Conservation (phyloP, 2,329 filamentous ascomycete genomes). For the Tolypocladium nubicola region DNA sequence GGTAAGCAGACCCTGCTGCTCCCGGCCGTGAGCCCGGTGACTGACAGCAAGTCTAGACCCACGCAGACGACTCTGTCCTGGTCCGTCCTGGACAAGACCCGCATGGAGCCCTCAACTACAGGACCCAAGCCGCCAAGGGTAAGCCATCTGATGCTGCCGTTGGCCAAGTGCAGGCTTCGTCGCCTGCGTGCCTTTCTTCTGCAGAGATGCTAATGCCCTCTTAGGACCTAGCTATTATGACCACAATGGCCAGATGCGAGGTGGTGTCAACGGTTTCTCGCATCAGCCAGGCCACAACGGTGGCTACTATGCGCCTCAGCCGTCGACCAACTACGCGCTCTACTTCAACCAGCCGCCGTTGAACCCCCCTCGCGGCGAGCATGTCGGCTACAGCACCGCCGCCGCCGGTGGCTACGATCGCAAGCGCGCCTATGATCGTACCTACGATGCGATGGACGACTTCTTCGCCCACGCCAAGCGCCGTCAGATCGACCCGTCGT, state of each 20-base stretch:
- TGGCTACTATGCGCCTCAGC: slow-evolving; percentile 49
- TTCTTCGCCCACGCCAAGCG: slow-evolving; percentile 93
- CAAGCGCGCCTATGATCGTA: slow-evolving; percentile 78
- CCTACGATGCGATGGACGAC: slow-evolving; percentile 82
- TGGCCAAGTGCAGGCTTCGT: neutral
- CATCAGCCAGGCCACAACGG: slow-evolving; percentile 41
- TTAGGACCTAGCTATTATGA: slow-evolving; percentile 52
- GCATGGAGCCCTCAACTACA: slow-evolving; percentile 43
- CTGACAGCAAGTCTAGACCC: slow-evolving; percentile 43
- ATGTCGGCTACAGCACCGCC: slow-evolving; percentile 49
- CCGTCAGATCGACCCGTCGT: slow-evolving; percentile 76
- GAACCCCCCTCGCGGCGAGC: slow-evolving; percentile 43
- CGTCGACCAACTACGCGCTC: slow-evolving; percentile 54
- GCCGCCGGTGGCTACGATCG: slow-evolving; percentile 51
- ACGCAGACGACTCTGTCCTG: slow-evolving; percentile 85
- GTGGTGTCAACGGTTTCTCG: slow-evolving; percentile 42
- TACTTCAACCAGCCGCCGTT: slow-evolving; percentile 63
- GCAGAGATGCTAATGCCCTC: slow-evolving; percentile 8
- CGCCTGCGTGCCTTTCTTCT: too few species aligned
- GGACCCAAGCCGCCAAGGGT: slow-evolving; percentile 43
- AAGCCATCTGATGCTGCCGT: slow-evolving; percentile 16
- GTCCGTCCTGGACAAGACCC: slow-evolving; percentile 41
- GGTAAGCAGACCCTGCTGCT: slow-evolving; percentile 24
- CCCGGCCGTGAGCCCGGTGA: neutral
- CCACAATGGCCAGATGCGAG: slow-evolving; percentile 53